phyloP scores from a whole-genome alignment of 169 alveolate genomes.

The Cryptosporidium tyzzeri region DNA sequence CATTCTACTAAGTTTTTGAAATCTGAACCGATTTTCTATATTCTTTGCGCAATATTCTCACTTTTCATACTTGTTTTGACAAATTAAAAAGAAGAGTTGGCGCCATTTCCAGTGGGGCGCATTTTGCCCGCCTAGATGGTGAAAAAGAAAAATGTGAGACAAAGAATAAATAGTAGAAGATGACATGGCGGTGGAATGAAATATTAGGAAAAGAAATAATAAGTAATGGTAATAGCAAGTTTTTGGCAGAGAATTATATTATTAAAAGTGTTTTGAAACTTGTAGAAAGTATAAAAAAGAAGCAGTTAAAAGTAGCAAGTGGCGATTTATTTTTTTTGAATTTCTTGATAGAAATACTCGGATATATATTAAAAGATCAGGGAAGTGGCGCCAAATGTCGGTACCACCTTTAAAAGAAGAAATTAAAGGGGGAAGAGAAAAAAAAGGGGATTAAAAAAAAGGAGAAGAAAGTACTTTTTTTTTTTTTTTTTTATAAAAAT shows the following conservation, averaged over 20 bases:
- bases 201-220: background rate
- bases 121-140: background rate
- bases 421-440: background rate
- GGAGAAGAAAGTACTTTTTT: background rate
- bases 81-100: background rate
- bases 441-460: background rate
- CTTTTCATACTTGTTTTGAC: conserved; percentile 4
- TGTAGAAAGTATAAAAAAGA: background rate
- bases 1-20: background rate
- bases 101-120: conserved; percentile 15
- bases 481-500: no score
- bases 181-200: conserved; percentile 2
- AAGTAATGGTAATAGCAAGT: no score
- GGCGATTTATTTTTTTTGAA: no score
- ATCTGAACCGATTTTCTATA: background rate
- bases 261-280: background rate
- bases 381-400: background rate
- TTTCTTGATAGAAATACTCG: background rate
- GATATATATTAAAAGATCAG: background rate
- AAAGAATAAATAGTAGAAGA: background rate
- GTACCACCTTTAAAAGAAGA: background rate
- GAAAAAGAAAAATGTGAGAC: background rate
- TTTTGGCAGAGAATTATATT: background rate
- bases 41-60: background rate
- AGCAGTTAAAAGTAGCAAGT: background rate